phyloP scores from a whole-genome alignment of 2,329 filamentous ascomycete species.

The Penicillium decumbens region DNA sequence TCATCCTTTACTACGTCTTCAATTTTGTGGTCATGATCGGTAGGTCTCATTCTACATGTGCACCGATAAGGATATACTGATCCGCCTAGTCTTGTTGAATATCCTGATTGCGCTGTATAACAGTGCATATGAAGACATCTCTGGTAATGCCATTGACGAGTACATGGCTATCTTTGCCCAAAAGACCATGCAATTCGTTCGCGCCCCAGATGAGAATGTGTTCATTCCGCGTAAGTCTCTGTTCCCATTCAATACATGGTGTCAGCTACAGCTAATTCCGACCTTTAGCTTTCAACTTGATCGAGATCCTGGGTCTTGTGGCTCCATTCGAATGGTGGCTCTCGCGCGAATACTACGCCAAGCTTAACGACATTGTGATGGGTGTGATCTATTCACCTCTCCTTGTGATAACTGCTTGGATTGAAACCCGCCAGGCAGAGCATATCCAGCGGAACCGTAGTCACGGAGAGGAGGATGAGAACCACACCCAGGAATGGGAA shows the following conservation, averaged over 20 bases:
- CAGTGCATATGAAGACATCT: slow-evolving; percentile 91
- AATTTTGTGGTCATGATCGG: slow-evolving; percentile 92
- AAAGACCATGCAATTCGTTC: slow-evolving; percentile 94
- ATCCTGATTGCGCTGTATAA: slow-evolving; percentile 97
- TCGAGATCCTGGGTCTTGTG: slow-evolving; percentile 76
- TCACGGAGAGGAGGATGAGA: slow-evolving; percentile 82
- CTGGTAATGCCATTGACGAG: slow-evolving; percentile 87
- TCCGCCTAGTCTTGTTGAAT: slow-evolving; percentile 70
- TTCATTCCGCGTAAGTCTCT: slow-evolving; percentile 70
- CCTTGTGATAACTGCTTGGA: slow-evolving; percentile 68
- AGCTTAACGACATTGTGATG: slow-evolving; percentile 87
- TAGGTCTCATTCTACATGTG: slow-evolving; percentile 21
- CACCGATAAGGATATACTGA: not conserved
- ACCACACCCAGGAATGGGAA: slow-evolving; percentile 89
- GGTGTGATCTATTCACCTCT: slow-evolving; percentile 77
- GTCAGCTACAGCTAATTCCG: slow-evolving; percentile 1
- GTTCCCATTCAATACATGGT: not conserved
- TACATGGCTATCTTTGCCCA: slow-evolving; percentile 89
- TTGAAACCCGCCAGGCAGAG: slow-evolving; percentile 63
- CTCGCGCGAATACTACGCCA: slow-evolving; percentile 65
- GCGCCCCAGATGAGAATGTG: slow-evolving; percentile 95
- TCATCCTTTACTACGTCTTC: slow-evolving; percentile 95
- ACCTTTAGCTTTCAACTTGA: slow-evolving; percentile 68
- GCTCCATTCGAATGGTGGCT: slow-evolving; percentile 96
- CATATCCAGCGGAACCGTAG: slow-evolving; percentile 68